Evolutionary conservation across 2,329 filamentous ascomycete species (phyloP).

Genomic region (Xenosphaeropsis pyriputrescens): DNA sequence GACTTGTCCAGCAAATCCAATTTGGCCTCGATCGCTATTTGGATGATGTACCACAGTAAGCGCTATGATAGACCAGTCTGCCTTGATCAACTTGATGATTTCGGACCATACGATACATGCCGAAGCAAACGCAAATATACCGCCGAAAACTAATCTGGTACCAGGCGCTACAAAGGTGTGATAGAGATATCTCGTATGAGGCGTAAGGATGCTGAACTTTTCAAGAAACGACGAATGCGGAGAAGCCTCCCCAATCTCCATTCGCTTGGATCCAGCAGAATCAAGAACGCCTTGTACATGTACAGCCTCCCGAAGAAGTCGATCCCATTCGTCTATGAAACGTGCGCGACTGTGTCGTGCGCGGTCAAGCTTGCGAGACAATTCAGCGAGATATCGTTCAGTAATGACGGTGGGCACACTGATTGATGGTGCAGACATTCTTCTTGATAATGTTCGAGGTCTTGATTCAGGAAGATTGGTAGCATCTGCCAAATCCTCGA

Average conservation of each 20-base stretch:
- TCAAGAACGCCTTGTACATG: slow-evolving; percentile 73
- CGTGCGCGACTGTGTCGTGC: slow-evolving; percentile 72
- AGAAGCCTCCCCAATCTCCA: slow-evolving; percentile 55
- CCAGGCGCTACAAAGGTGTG: slow-evolving; percentile 63
- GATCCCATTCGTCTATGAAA: slow-evolving; percentile 77
- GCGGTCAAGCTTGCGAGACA: slow-evolving; percentile 69
- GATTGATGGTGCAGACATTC: slow-evolving; percentile 26
- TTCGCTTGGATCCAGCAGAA: slow-evolving; percentile 62
- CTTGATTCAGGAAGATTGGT: slow-evolving; percentile 51
- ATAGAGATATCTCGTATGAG: slow-evolving; percentile 67
- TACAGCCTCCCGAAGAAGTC: slow-evolving; percentile 57
- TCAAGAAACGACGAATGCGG: slow-evolving; percentile 38
- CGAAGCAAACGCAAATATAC: slow-evolving; percentile 59
- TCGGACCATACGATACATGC: slow-evolving; percentile 86
- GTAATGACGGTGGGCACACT: slow-evolving; percentile 72
- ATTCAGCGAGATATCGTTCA: slow-evolving; percentile 79
- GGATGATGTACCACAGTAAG: slow-evolving; percentile 41
- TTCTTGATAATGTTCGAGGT: slow-evolving; percentile 25
- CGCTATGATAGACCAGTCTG: slow-evolving; percentile 57
- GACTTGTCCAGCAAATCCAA: slow-evolving; percentile 76
- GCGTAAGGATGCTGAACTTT: slow-evolving; percentile 50
- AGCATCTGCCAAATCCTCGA: slow-evolving; percentile 79
- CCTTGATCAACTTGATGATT: slow-evolving; percentile 68
- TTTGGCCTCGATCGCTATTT: slow-evolving; percentile 53
- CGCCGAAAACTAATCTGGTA: slow-evolving; percentile 47